Evolutionary conservation across 2,329 filamentous ascomycete genomes (phyloP).

Genomic region (Phialocephala subalpina): DNA sequence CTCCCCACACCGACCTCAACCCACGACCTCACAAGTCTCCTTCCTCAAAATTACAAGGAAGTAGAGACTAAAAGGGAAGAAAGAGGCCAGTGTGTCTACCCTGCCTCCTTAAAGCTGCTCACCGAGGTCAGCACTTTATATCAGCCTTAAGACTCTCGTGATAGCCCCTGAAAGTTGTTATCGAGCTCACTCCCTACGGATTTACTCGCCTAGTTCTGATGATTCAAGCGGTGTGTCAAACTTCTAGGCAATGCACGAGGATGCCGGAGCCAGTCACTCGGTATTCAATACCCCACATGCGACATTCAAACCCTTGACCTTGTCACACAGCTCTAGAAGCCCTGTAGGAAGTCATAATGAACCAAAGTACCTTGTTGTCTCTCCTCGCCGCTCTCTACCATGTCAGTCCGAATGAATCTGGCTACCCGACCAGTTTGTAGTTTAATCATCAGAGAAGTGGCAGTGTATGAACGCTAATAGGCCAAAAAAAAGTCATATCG

Average conservation of each 20-base stretch:
- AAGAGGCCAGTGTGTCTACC: background rate
- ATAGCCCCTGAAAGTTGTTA: background rate
- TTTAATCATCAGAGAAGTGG: no score
- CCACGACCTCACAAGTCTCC: background rate
- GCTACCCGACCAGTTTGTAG: no score
- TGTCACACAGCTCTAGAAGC: slow-evolving; percentile 1
- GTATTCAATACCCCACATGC: background rate
- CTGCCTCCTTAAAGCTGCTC: background rate
- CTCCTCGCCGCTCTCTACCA: background rate
- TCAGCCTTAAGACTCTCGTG: background rate
- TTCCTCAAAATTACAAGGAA: background rate
- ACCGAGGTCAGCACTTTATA: background rate
- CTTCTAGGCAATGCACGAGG: background rate
- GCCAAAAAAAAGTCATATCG: no score
- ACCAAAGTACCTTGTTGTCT: background rate
- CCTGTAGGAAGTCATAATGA: background rate
- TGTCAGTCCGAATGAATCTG: background rate
- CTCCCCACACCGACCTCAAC: background rate
- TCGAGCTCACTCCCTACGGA: background rate
- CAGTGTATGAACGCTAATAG: no score
- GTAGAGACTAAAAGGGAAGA: background rate
- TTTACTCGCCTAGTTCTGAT: no score
- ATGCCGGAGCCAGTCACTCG: background rate
- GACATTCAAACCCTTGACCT: background rate
- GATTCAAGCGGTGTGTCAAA: background rate